Conservation (phyloP, 495 filamentous ascomycete genomes). For the Lasiosphaeriaceae sp. region DNA sequence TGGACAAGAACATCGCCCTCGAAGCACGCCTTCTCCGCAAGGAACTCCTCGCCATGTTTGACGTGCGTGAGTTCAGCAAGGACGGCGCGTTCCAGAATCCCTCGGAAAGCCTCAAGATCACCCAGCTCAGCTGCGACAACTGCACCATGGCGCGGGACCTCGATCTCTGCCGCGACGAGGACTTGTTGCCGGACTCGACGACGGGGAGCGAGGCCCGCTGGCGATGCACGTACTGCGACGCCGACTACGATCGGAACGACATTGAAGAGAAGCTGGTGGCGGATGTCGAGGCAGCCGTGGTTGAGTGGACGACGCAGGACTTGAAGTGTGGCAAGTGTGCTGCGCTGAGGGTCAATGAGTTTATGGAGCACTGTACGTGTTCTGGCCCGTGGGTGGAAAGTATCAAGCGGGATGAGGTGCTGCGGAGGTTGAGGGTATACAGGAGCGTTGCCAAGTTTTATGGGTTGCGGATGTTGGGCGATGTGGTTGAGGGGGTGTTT, state of each 20-base stretch:
- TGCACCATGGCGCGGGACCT: constrained; percentile 86
- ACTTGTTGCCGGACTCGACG: constrained; percentile 55
- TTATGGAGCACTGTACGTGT: constrained; percentile 95
- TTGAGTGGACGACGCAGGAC: constrained; percentile 86
- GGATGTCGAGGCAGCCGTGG: constrained; percentile 66
- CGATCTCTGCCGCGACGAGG: constrained; percentile 91
- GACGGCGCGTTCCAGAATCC: constrained; percentile 87
- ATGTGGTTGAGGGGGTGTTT: constrained; percentile 62
- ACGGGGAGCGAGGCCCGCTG: constrained; percentile 49
- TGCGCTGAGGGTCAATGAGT: constrained; percentile 74
- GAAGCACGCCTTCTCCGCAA: constrained; percentile 84
- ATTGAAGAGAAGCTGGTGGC: constrained; percentile 83
- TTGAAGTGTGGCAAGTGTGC: constrained; percentile 73
- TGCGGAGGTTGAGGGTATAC: constrained; percentile 63
- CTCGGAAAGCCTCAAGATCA: constrained; percentile 64
- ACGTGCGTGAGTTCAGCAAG: constrained; percentile 87
- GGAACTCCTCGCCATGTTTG: constrained; percentile 83
- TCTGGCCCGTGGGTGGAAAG: constrained; percentile 76
- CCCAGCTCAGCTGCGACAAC: constrained; percentile 75
- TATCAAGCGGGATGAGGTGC: constrained; percentile 63
- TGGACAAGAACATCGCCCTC: constrained; percentile 82
- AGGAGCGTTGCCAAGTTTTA: constrained; percentile 72
- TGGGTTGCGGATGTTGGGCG: constrained; percentile 73
- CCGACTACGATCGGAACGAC: constrained; percentile 66
- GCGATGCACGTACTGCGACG: constrained; percentile 74